A percentile compares a stretch with the other conserved stretches of the same genome.
Conservation (phyloP, 768 basidiomycete species). For the Russula compacta region DNA sequence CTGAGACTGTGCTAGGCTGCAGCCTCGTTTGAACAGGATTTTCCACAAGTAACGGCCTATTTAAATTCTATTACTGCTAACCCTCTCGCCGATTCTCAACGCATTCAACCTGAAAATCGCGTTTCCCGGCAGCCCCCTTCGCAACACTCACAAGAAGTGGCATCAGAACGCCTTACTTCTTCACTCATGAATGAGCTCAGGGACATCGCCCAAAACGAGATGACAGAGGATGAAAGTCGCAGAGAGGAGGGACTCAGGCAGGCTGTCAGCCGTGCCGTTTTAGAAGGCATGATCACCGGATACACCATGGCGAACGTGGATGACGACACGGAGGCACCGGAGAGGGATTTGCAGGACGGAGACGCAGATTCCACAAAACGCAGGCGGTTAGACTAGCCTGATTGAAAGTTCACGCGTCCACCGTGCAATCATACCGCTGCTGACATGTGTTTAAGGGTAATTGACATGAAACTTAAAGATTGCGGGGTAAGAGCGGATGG, state of each 20-base stretch:
- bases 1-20: constrained; percentile 43
- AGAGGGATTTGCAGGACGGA: background rate
- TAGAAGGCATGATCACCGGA: constrained; percentile 57
- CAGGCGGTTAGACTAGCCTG: constrained; percentile 5
- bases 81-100: constrained; percentile 21
- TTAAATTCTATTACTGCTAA: constrained; percentile 34
- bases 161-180: constrained; percentile 62
- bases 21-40: constrained; percentile 62
- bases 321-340: constrained; percentile 9
- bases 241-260: constrained; percentile 51
- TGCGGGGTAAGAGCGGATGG: background rate
- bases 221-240: constrained; percentile 47
- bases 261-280: constrained; percentile 54
- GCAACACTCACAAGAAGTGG: constrained; percentile 57
- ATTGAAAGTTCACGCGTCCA: background rate
- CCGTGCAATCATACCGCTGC: too few relatives aligned
- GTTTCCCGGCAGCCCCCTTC: constrained; percentile 34
- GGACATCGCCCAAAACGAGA: constrained; percentile 54
- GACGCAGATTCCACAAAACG: constrained; percentile 10
- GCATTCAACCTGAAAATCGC: background rate
- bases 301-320: constrained; percentile 37
- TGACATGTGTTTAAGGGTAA: background rate
- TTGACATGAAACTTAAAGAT: background rate
- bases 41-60: constrained; percentile 55
- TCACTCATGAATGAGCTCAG: constrained; percentile 56